Evolutionary conservation across 2,329 filamentous ascomycete genomes (phyloP), one percentile per base, ranked within the genome.

Genomic region (Talaromyces sp.): DNA sequence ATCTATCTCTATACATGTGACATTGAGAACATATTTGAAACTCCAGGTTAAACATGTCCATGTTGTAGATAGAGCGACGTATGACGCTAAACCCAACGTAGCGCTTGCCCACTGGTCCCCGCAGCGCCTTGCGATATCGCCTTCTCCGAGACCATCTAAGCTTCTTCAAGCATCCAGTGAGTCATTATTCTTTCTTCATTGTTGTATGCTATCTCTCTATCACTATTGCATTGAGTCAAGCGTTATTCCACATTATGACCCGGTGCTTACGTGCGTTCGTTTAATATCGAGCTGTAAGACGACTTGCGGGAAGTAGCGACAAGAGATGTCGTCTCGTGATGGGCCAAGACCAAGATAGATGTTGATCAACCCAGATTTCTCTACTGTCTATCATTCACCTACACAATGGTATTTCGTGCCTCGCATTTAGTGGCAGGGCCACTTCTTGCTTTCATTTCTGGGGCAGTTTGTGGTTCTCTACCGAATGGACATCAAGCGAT

Each of bases 401-500:
- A 46, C n/a, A 46, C 9, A 2, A 50, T 26, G 17, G 29, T 52
- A 26, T 5, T 52, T 26, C 2, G 4, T 14, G 17, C 6, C 26
- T 52, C 24, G 17, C 26, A 3, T 7, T 35, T 56, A 21, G 41
- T 58, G 55, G 55, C 53, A 31, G 17, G 54, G 31, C 55, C 59
- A 54, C 50, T 61, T 43, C 46, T 58, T 50, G 51, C 51, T 41
- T 32, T 58, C 3, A 31, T 41, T 24, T 17, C 57, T 38, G 41
- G 59, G 11, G 43, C 17, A 9, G 17, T 17, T 17, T 55, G 48
- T 32, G 50, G 26, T 35, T 46, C 60, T 38, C 31, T 46, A 21
- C 57, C 60, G 32, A 54, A 56, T 35, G 19, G 48, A 46, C 56
- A 32, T 46, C 56, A 59, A 26, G 27, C 41, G 19, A 29, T 56